Base-by-base conservation (phyloP, 495 filamentous ascomycete genomes). In the Podospora comata region DNA sequence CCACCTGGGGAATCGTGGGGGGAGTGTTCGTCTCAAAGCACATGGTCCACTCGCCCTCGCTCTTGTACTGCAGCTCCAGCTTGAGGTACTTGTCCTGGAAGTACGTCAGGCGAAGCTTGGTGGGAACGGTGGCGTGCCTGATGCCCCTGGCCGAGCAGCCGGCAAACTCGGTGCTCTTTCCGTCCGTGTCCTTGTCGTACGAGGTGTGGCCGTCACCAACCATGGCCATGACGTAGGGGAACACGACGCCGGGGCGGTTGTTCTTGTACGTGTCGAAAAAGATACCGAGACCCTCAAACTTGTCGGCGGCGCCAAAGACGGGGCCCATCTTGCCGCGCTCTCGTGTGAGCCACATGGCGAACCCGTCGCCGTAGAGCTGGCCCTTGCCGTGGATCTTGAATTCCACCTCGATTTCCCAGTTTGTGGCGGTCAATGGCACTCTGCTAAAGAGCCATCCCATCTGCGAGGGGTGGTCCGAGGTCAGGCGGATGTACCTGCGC, bases 241-340 rank as follows among this genome's bases (percentile, higher is more conserved):
- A 99, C 26, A 96, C 89, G 19, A 90, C 89, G 11, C 96, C 96
- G 9, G 96, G 96, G 19, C 96, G 88, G 83, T 97, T 96, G 82
- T 99, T 99, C 88, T 99, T 99, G 84, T 99, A 99, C 60, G 96
- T 99, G 77, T 99, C 96, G 81, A 99, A 89, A 85, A 99, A 97
- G 75, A 99, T 85, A 55, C 95, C 96, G 16, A 99, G 86, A 15
- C 96, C 96, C 74, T 98, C 95, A 72, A 98, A 99, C 60, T 86
- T 86, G 79, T 99, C 96, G 18, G 84, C 85, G 44, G 85, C 88
- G 18, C 96, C 96, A 76, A 99, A 99, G 23, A 99, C 96, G 18
- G 89, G 87, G 26, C 96, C 96, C 39, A 80, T 79, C 64, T 86
- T 85, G 23, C 88, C 94, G 67, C 96, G 91, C 79, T 97, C 88